phyloP scores from a whole-genome alignment of 306 rosid genomes.

The Prunus kanzakura region DNA sequence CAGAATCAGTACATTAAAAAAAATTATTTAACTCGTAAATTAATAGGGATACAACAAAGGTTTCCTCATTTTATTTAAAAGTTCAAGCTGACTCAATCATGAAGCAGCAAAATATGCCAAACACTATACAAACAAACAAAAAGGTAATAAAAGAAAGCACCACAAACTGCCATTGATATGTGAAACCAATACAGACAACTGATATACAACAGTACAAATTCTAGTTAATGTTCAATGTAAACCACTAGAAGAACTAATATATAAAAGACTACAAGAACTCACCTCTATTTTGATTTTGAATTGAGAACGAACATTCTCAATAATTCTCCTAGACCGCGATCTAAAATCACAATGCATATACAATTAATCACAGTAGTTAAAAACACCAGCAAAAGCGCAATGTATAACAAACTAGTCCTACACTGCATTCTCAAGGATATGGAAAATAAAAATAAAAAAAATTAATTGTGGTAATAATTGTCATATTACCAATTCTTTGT shows the following conservation, averaged over 20 bases:
- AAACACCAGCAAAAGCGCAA: constrained; percentile 17
- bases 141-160: background rate
- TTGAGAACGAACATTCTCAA: constrained; percentile 58
- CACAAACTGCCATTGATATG: background rate
- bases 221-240: background rate
- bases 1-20: background rate
- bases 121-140: background rate
- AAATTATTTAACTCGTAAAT: background rate
- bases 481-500: background rate
- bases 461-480: background rate
- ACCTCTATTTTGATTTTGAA: constrained; percentile 76
- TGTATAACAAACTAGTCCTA: background rate
- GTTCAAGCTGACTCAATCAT: background rate
- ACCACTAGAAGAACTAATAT: constrained; percentile 8
- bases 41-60: background rate
- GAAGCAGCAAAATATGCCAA: background rate
- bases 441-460: no score
- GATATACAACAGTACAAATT: background rate
- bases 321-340: constrained; percentile 71
- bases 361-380: constrained; percentile 15
- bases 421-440: background rate
- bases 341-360: constrained; percentile 34
- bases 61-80: background rate
- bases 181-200: background rate
- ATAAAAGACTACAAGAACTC: constrained; percentile 23